phyloP scores from a whole-genome alignment of 2,329 filamentous ascomycete species.

The Tolypocladium guangdongense region DNA sequence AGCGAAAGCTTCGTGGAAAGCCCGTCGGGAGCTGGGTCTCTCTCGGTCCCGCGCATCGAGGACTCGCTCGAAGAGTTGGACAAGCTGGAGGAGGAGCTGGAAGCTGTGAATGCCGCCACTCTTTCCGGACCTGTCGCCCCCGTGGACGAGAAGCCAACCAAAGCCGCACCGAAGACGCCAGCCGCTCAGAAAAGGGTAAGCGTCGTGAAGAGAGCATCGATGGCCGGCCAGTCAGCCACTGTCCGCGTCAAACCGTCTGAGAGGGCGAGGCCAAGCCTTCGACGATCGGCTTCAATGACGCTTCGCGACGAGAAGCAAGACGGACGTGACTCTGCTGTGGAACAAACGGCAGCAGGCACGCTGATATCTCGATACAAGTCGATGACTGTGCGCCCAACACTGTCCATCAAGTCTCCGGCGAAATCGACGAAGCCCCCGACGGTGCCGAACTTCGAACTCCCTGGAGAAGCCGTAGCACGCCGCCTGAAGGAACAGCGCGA shows the following conservation, averaged over 20 bases:
- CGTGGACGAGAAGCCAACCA: constrained; percentile 8
- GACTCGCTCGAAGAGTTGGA: constrained; percentile 54
- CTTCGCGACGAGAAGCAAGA: constrained; percentile 18
- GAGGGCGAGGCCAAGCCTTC: constrained; percentile 25
- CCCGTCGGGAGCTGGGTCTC: constrained; percentile 19
- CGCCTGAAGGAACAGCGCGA: constrained; percentile 48
- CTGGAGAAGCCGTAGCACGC: constrained; percentile 49
- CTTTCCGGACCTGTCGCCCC: constrained; percentile 18
- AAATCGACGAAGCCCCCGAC: constrained; percentile 46
- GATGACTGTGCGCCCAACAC: constrained; percentile 5
- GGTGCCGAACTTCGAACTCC: constrained; percentile 47
- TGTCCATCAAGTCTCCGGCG: constrained; percentile 27
- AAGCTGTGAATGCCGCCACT: constrained; percentile 35
- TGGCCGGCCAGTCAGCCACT: constrained; percentile 15
- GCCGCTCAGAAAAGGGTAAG: constrained; percentile 5
- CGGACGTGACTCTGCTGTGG: constrained; percentile 3
- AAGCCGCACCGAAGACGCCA: constrained; percentile 9
- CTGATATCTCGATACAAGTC: constrained; percentile 12
- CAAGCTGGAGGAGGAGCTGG: constrained; percentile 49
- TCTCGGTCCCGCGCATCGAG: constrained; percentile 41
- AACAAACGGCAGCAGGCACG: constrained; percentile 6
- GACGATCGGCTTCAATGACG: constrained; percentile 30
- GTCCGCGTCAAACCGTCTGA: constrained; percentile 29
- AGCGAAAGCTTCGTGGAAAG: constrained; percentile 22
- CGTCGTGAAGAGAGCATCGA: constrained; percentile 7